A percentile compares a stretch with the other conserved stretches of the same genome.
phyloP scores from a whole-genome alignment of 78 protist species.

The Thecamonas trahens region DNA sequence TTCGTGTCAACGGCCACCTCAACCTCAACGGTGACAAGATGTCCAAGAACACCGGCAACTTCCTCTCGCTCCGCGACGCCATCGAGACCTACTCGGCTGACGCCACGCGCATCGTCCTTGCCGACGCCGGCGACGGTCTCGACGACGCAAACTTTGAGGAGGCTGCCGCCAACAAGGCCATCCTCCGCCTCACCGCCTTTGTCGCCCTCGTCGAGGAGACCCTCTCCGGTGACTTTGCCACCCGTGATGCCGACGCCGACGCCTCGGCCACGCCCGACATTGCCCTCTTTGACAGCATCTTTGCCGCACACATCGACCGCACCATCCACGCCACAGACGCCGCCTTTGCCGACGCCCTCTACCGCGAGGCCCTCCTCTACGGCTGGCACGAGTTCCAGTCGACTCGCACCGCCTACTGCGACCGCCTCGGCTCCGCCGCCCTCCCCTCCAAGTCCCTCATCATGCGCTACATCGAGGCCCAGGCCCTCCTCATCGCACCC shows the following conservation, averaged over 20 bases:
- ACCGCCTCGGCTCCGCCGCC: background rate
- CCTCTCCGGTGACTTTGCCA: background rate
- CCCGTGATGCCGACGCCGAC: background rate
- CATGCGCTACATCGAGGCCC: slow-evolving; percentile 53
- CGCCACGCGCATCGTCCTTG: slow-evolving; percentile 91
- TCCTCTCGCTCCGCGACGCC: slow-evolving; percentile 76
- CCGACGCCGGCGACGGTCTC: slow-evolving; percentile 96
- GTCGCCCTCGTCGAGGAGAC: background rate
- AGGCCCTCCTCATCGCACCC: slow-evolving; percentile 83
- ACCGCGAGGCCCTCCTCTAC: slow-evolving; percentile 81
- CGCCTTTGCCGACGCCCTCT: slow-evolving; percentile 53
- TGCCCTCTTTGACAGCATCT: slow-evolving; percentile 55
- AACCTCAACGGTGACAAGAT: slow-evolving; percentile 93
- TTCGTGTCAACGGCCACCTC: slow-evolving; percentile 93
- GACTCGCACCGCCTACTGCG: slow-evolving; percentile 75
- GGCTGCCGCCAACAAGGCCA: slow-evolving; percentile 66
- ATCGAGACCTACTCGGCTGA: slow-evolving; percentile 47
- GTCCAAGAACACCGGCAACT: slow-evolving; percentile 98
- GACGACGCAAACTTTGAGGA: slow-evolving; percentile 96
- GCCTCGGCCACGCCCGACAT: background rate
- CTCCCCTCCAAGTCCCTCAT: slow-evolving; percentile 31
- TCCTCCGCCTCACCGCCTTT: slow-evolving; percentile 60
- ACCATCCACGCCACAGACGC: slow-evolving; percentile 33
- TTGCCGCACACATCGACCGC: slow-evolving; percentile 49
- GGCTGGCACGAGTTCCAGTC: slow-evolving; percentile 72